Evolutionary conservation across 1,139 yeast genomes (phyloP), one percentile per base, ranked within the genome.

Genomic region (Nakaseomyces delphensis): DNA sequence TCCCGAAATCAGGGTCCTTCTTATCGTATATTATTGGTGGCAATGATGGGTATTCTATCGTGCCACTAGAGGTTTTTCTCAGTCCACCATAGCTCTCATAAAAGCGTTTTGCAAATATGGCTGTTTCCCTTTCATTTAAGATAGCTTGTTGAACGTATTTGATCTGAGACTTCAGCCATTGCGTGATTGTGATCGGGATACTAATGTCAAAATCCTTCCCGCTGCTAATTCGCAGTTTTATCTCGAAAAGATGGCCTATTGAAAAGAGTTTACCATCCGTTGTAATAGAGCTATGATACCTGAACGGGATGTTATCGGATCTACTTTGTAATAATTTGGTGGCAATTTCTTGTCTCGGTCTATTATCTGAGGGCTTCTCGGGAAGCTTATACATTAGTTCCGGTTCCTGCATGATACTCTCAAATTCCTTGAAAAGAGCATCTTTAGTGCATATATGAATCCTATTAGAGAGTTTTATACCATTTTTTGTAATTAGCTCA

Each of bases 161-260:
- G 61, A 70, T 43, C 74, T 71, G 55, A 66, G 69, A 16, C 44
- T 53, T 43, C 70, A 63, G 58, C 78, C 76, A 60, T 1, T 81
- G 79, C 40, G 79, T 65, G 0, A 79, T 67, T 0, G 73, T 73
- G 3, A 79, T 60, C 1, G 82, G 83, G 13, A 76, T 65, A 18
- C 66, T 57, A 6, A 74, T 59, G 36, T 68, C 75, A 46, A 73
- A 64, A 48, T 73, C 76, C 49, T 72, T 73, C 4, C 73, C 73
- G 43, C 70, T 73, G 16, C 64, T 60, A 21, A 77, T 59, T 51
- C 74, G 77, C 35, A 76, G 63, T 46, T 70, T 73, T 18, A 78
- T 49, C 1, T 68, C 60, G 4, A 75, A 53, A 48, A 75, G 79
- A 55, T 77, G 79, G 18, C 75, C 61, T 4, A 78, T 59, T 14